Evolutionary conservation across 2,329 filamentous ascomycete genomes (phyloP).

Genomic region (Rhinocladiella similis): DNA sequence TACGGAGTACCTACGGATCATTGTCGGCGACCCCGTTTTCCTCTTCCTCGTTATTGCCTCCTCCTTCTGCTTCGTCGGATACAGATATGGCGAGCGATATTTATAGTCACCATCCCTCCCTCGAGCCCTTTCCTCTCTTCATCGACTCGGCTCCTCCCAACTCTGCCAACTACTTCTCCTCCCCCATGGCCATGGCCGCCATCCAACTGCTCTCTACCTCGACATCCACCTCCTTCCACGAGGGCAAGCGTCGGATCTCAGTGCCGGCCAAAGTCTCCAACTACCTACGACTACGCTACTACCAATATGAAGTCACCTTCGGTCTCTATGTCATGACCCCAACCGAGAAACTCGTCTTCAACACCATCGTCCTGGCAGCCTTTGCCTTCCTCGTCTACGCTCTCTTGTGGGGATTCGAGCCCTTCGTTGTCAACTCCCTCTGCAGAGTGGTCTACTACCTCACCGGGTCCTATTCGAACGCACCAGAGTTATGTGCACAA

Average conservation of each 20-base stretch:
- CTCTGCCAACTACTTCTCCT: conserved; percentile 29
- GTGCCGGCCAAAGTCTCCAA: conserved; percentile 24
- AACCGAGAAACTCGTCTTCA: conserved; percentile 94
- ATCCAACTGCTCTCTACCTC: conserved; percentile 25
- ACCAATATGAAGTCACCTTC: conserved; percentile 99
- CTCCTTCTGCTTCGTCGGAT: neutral
- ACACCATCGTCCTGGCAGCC: conserved; percentile 56
- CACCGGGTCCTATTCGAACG: conserved; percentile 20
- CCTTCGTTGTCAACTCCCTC: conserved; percentile 23
- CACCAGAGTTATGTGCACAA: conserved; percentile 16
- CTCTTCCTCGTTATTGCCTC: neutral
- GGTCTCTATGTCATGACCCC: conserved; percentile 96
- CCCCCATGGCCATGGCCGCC: conserved; percentile 28
- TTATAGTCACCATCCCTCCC: conserved; percentile 14
- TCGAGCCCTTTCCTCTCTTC: conserved; percentile 31
- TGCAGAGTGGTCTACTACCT: conserved; percentile 27
- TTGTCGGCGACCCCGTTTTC: neutral
- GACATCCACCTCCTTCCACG: conserved; percentile 5
- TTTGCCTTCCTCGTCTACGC: conserved; percentile 20
- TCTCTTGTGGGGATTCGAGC: conserved; percentile 22
- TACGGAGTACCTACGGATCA: neutral
- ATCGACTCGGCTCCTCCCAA: conserved; percentile 27
- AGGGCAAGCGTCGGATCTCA: conserved; percentile 16
- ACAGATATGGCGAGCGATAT: conserved; percentile 11
- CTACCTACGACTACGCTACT: conserved; percentile 80